Conservation (phyloP, 306 rosid genomes). For the Leucaena leucocephala region DNA sequence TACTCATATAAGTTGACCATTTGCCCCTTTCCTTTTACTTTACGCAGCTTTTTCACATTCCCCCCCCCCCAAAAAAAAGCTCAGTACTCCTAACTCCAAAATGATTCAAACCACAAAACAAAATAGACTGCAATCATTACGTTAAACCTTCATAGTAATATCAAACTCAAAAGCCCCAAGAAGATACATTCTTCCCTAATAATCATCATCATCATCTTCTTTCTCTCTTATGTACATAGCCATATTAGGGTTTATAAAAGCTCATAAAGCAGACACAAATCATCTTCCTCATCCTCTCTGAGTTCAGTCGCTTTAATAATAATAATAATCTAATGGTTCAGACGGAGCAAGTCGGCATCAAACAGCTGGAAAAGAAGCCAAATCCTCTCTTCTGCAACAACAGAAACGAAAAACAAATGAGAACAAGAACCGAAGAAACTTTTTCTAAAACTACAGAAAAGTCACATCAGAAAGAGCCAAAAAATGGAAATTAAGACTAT, state of each 20-base stretch:
- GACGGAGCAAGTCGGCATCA: slow-evolving; percentile 70
- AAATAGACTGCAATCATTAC: not conserved
- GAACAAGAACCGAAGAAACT: slow-evolving; percentile 5
- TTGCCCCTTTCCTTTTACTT: not conserved
- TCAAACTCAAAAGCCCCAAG: not conserved
- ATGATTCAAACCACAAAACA: slow-evolving; percentile 4
- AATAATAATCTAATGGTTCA: slow-evolving; percentile 32
- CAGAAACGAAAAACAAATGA: not conserved
- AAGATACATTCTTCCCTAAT: not conserved
- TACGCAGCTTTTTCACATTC: slow-evolving; percentile 26
- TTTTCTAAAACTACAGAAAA: slow-evolving; percentile 30
- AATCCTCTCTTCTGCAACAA: slow-evolving; percentile 75
- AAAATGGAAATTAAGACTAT: not conserved
- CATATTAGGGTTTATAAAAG: not conserved
- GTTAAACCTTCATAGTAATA: not conserved
- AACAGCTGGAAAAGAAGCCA: slow-evolving; percentile 74
- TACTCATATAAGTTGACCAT: not conserved
- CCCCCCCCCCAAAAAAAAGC: not conserved
- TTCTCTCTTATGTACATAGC: slow-evolving; percentile 39
- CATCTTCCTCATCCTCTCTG: not conserved
- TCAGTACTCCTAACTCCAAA: not conserved
- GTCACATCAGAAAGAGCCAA: not conserved
- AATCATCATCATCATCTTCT: slow-evolving; percentile 9
- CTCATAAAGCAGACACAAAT: not conserved
- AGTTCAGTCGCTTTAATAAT: not conserved